Evolutionary conservation across 495 filamentous ascomycete genomes (phyloP), one percentile per base, ranked within the genome.

Genomic region (Penicillium pancosmium): DNA sequence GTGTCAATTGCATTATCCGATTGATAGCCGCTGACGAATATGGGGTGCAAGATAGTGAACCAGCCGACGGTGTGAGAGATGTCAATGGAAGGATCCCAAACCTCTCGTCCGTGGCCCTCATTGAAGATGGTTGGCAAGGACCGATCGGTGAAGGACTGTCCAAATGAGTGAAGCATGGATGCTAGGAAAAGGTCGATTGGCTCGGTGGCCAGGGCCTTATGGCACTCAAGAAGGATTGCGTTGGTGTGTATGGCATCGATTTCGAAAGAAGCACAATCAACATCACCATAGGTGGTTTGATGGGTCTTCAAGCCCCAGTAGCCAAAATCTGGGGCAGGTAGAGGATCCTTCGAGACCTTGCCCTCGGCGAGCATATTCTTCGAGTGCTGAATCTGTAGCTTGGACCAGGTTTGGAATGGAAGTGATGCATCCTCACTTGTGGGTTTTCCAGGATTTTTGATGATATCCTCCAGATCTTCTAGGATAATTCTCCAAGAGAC

Each of bases 401-500:
- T 68, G 13, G 79, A 81, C 88, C 87, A 91, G 25, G 78, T 82
- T 64, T 87, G 82, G 62, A 88, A 90, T 0, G 87, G 82, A 54
- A 89, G 77, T 9, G 77, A 80, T 5, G 53, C 57, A 38, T 68
- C 65, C 1, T 77, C 75, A 5, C 66, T 65, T 16, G 63, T 43
- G 1, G 59, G 47, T 54, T 68, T 68, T 9, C 66, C 60, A 0
- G 81, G 78, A 43, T 78, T 76, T n/a, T 78, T 59, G 4, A 91
- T 66, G 1, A 88, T 57, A 16, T 87, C 82, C 59, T 89, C 87
- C 40, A 91, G 57, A 52, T 91, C 88, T 50, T 87, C 78, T 13
- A 88, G 74, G 8, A 91, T 84, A 18, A 89, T 78, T 18, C 82
- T 77, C 88, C 87, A 91, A 0, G 88, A 91, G 9, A 87, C 83